phyloP scores from a whole-genome alignment of 2,329 filamentous ascomycete genomes.

The Cladosporium sp. region DNA sequence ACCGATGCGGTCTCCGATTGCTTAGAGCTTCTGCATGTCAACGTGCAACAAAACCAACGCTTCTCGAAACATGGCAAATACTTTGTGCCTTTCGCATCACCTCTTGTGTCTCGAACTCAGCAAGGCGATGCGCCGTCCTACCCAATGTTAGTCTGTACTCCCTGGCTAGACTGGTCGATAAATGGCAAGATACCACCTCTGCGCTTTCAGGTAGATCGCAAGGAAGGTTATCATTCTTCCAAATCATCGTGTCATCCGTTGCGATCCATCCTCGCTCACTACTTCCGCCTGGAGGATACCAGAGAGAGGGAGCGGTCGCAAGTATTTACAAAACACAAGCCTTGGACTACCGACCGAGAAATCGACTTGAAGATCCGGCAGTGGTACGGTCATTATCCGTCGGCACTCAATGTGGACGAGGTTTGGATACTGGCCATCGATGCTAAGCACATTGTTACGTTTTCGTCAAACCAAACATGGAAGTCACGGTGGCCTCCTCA shows the following conservation, averaged over 20 bases:
- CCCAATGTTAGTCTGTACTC: constrained; percentile 36
- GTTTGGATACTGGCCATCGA: constrained; percentile 39
- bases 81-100: constrained; percentile 37
- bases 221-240: constrained; percentile 36
- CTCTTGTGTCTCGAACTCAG: constrained; percentile 16
- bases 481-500: constrained; percentile 39
- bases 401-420: constrained; percentile 38
- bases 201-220: constrained; percentile 37
- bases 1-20: constrained; percentile 16
- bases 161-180: constrained; percentile 39
- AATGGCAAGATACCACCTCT: constrained; percentile 33
- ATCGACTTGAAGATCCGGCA: constrained; percentile 38
- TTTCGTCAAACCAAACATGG: constrained; percentile 40
- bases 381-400: constrained; percentile 39
- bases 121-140: constrained; percentile 10
- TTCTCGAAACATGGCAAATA: constrained; percentile 41
- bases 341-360: constrained; percentile 36
- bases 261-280: constrained; percentile 37
- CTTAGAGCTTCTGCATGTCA: constrained; percentile 29
- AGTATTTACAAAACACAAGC: constrained; percentile 38
- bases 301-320: constrained; percentile 35
- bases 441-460: constrained; percentile 36
- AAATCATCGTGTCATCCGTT: constrained; percentile 35
- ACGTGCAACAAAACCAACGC: constrained; percentile 28
- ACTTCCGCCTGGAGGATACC: constrained; percentile 40